These are phyloP conservation scores for Lipomyces starkeyi DNA, from an alignment of 805 yeast genomes.

Conservation along the genomic window DNA sequence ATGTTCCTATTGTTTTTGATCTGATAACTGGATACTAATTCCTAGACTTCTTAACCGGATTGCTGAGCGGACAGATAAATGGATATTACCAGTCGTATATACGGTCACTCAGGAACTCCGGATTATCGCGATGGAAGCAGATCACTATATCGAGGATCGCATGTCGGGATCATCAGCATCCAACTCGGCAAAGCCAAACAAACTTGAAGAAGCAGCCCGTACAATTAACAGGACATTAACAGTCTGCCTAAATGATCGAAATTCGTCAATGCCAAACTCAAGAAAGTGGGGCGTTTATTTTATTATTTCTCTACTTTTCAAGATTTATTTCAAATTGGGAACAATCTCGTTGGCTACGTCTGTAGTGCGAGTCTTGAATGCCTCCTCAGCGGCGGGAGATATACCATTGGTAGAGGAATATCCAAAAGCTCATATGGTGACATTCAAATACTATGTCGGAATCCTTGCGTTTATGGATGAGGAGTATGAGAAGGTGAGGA, in stretches of 20 bases:
- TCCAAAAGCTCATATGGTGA: slow-evolving; percentile 60
- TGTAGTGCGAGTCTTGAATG: slow-evolving; percentile 69
- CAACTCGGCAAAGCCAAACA: slow-evolving; percentile 11
- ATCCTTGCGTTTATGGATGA: slow-evolving; percentile 68
- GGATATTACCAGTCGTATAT: slow-evolving; percentile 40
- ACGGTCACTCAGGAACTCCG: slow-evolving; percentile 43
- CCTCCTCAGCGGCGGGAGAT: slow-evolving; percentile 51
- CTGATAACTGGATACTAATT: not conserved
- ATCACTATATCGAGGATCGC: slow-evolving; percentile 9
- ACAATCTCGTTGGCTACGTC: slow-evolving; percentile 77
- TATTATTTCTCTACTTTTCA: slow-evolving; percentile 72
- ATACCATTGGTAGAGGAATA: slow-evolving; percentile 57
- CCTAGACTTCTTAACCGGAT: slow-evolving; percentile 26
- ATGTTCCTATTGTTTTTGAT: slow-evolving; percentile 22
- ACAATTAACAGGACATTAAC: slow-evolving; percentile 76
- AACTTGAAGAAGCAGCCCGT: slow-evolving; percentile 61
- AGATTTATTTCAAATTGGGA: slow-evolving; percentile 66
- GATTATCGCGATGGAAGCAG: slow-evolving; percentile 41
- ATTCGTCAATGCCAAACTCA: slow-evolving; percentile 54
- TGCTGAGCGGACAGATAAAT: slow-evolving; percentile 30
- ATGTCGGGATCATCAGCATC: not conserved
- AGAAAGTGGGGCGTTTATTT: slow-evolving; percentile 71
- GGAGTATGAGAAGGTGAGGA: slow-evolving; percentile 52
- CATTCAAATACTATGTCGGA: slow-evolving; percentile 73
- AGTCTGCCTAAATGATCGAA: slow-evolving; percentile 77